Percentiles rank a stretch among this genome's conserved stretches.
phyloP scores from a whole-genome alignment of 75 land plant genomes.

The Pinus albicaulis region DNA sequence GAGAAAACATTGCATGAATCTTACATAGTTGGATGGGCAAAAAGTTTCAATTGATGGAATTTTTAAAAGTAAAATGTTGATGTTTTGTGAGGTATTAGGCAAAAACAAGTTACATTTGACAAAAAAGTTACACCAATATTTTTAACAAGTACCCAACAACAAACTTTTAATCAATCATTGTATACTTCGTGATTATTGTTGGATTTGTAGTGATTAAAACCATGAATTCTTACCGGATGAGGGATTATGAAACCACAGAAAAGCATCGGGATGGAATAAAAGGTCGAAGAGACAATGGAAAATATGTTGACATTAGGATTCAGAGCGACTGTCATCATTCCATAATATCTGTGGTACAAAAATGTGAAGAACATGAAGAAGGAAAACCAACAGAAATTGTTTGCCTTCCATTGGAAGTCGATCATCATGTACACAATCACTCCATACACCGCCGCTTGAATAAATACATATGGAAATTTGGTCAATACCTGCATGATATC shows the following conservation, averaged over 20 bases:
- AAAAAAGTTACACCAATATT: too few species aligned
- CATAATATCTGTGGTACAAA: slow-evolving; percentile 44
- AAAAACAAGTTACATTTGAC: too few species aligned
- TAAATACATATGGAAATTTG: slow-evolving; percentile 38
- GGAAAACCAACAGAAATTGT: slow-evolving; percentile 39
- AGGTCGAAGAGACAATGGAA: slow-evolving; percentile 29
- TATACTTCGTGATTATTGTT: too few species aligned
- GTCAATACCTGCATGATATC: slow-evolving; percentile 33
- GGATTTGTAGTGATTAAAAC: too few species aligned
- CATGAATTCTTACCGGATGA: slow-evolving; percentile 24
- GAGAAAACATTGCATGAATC: too few species aligned
- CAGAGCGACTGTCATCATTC: slow-evolving; percentile 43
- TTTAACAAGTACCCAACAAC: too few species aligned
- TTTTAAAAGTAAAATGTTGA: too few species aligned
- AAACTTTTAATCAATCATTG: too few species aligned
- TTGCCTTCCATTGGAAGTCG: slow-evolving; percentile 24
- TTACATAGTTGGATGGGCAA: too few species aligned
- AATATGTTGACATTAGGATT: slow-evolving; percentile 37
- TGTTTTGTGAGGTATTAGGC: too few species aligned
- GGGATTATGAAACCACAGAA: slow-evolving; percentile 43
- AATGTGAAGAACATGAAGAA: slow-evolving; percentile 40
- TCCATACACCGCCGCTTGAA: slow-evolving; percentile 25
- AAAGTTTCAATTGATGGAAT: too few species aligned
- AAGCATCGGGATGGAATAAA: slow-evolving; percentile 33
- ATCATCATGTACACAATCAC: slow-evolving; percentile 38